These are phyloP conservation scores for Atalantia buxifolia DNA, from an alignment of 345 rosid genomes.

Conservation along the genomic window DNA sequence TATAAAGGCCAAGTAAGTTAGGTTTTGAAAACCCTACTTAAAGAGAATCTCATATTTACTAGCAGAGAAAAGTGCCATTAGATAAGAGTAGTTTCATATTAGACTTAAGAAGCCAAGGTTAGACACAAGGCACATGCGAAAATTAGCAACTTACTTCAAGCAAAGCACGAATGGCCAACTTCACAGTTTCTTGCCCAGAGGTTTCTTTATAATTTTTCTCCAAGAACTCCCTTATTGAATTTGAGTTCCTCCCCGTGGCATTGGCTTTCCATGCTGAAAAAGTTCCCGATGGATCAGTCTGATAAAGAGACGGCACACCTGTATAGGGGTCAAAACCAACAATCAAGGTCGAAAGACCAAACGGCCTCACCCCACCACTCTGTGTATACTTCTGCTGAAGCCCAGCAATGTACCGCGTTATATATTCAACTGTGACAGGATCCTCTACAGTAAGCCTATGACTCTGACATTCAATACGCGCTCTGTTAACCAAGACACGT, in stretches of 20 bases:
- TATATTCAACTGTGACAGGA: conserved; percentile 90
- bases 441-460: conserved; percentile 94
- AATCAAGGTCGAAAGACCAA: conserved; percentile 72
- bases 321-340: conserved; percentile 84
- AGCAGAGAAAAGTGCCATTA: background rate
- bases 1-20: background rate
- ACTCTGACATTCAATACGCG: conserved; percentile 71
- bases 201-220: conserved; percentile 90
- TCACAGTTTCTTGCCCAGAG: conserved; percentile 81
- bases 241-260: conserved; percentile 91
- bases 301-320: conserved; percentile 64
- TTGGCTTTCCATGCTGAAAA: conserved; percentile 98
- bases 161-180: conserved; percentile 86
- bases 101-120: background rate
- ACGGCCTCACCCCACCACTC: conserved; percentile 88
- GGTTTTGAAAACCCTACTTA: background rate
- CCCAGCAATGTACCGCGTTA: conserved; percentile 88
- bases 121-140: background rate
- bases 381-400: conserved; percentile 94
- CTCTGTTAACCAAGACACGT: conserved; percentile 64
- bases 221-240: conserved; percentile 77
- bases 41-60: background rate
- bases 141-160: conserved; percentile 63
- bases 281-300: conserved; percentile 95
- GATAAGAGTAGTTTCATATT: background rate